phyloP scores from a whole-genome alignment of 2,329 filamentous ascomycete genomes.

The Fusarium sp. region DNA sequence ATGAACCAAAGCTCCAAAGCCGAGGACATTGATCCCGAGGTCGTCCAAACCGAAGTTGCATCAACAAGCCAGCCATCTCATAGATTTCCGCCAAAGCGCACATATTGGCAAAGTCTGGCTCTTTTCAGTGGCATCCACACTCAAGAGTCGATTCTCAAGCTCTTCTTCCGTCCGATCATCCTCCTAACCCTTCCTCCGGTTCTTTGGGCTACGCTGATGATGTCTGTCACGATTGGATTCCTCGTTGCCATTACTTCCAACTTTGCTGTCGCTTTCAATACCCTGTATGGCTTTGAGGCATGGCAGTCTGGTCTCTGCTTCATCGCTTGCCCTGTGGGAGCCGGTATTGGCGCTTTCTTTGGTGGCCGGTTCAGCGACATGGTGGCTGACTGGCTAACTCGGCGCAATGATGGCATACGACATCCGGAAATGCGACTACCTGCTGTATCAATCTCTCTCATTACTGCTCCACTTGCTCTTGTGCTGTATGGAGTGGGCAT shows the following conservation, averaged over 20 bases:
- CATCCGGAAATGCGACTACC: slow-evolving; percentile 55
- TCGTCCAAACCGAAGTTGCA: slow-evolving; percentile 37
- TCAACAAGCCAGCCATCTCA: background rate
- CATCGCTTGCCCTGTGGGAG: slow-evolving; percentile 57
- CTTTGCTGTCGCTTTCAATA: slow-evolving; percentile 55
- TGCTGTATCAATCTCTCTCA: slow-evolving; percentile 51
- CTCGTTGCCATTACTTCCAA: slow-evolving; percentile 65
- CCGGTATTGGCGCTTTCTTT: slow-evolving; percentile 50
- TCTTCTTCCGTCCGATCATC: slow-evolving; percentile 59
- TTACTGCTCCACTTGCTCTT: slow-evolving; percentile 20
- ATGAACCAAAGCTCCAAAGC: background rate
- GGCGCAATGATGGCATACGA: slow-evolving; percentile 51
- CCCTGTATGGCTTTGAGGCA: slow-evolving; percentile 54
- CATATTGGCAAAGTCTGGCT: slow-evolving; percentile 13
- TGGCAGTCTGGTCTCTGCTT: slow-evolving; percentile 63
- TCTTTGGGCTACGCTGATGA: slow-evolving; percentile 63
- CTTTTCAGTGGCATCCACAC: slow-evolving; percentile 24
- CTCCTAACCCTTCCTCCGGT: slow-evolving; percentile 62
- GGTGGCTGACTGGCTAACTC: slow-evolving; percentile 50
- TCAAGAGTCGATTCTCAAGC: slow-evolving; percentile 46
- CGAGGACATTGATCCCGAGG: slow-evolving; percentile 55
- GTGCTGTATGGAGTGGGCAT: slow-evolving; percentile 32
- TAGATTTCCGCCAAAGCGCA: slow-evolving; percentile 11
- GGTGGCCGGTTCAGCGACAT: slow-evolving; percentile 51
- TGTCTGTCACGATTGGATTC: slow-evolving; percentile 65